Base-by-base conservation (phyloP, 202 grass and related monocot species). In the Digitaria exilis region DNA sequence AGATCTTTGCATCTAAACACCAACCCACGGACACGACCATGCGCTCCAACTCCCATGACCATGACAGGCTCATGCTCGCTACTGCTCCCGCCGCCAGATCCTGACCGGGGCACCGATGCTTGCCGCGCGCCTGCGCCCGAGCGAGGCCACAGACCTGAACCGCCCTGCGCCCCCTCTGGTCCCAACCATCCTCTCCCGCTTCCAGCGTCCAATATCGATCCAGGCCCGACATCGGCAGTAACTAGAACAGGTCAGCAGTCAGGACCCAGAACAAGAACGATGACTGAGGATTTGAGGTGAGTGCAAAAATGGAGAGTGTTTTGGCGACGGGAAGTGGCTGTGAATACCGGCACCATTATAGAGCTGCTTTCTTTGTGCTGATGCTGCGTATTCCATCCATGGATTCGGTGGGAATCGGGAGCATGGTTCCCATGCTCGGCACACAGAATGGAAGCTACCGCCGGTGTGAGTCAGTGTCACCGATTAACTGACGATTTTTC, bases 201-300 rank as follows among this genome's bases (percentile, higher is more conserved):
- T 90, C 89, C 74, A 44, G 4, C 45, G 75, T 88, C 94, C 91
- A 97, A 91, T 94, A 52, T 90, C 94, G 34, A 97, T 92, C n/a
- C 83, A 93, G 66, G 45, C 91, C 73, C 37, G 94, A 94, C 94
- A 97, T 93, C 2, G n/a, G 30, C n/a, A 9, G 17, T 28, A 9
- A 15, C 21, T 32, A 50, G 48, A 15, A 17, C n/a, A n/a, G n/a
- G n/a, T n/a, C n/a, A n/a, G n/a, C 11, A 16, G 55, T 17, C 32
- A 55, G 19, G n/a, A 56, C 1, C 17, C 45, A n/a, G n/a, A n/a
- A n/a, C n/a, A n/a, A 39, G 37, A 39, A 39, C 37, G 37, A 39
- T 9, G 37, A 39, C n/a, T 39, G 37, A 39, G n/a, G n/a, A n/a
- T n/a, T 39, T 25, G 25, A 13, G 28, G 29, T 26, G 55, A 61